phyloP scores from a whole-genome alignment of 1,139 yeast genomes.

The Nematodospora anomalae region DNA sequence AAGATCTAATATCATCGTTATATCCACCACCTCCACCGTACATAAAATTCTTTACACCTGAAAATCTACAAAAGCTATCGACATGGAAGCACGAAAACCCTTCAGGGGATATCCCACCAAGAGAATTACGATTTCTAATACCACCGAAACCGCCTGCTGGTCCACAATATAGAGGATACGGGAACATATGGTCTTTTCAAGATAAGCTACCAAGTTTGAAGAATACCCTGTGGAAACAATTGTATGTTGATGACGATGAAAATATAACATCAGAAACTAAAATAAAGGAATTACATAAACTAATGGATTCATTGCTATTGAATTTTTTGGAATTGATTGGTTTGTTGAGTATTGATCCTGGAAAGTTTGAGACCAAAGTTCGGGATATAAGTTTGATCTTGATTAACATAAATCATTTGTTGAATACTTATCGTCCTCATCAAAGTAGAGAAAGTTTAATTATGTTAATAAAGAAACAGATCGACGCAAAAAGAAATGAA shows the following conservation, averaged over 20 bases:
- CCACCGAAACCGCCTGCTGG: conserved; percentile 69
- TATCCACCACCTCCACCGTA: conserved; percentile 89
- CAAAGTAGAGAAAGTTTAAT: conserved; percentile 83
- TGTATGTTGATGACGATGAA: conserved; percentile 53
- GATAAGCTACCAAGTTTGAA: conserved; percentile 68
- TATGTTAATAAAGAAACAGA: conserved; percentile 64
- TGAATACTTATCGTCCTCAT: conserved; percentile 86
- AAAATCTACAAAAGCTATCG: conserved; percentile 46
- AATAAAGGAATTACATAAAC: conserved; percentile 64
- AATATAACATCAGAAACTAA: conserved; percentile 52
- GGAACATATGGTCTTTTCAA: conserved; percentile 76
- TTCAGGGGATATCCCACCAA: conserved; percentile 21
- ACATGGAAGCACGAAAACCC: conserved; percentile 18
- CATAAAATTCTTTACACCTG: conserved; percentile 64
- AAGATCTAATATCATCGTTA: conserved; percentile 58
- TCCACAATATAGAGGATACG: conserved; percentile 72
- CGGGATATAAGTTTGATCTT: conserved; percentile 73
- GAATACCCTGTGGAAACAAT: conserved; percentile 66
- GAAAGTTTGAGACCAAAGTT: conserved; percentile 60
- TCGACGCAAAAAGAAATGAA: conserved; percentile 53
- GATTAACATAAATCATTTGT: conserved; percentile 78
- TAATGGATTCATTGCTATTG: conserved; percentile 65
- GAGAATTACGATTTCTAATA: conserved; percentile 51
- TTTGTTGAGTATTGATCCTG: conserved; percentile 68
- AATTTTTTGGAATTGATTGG: conserved; percentile 77